Evolutionary conservation across 345 rosid species (phyloP), one percentile per base, ranked within the genome.

Genomic region (Lagerstroemia speciosa): DNA sequence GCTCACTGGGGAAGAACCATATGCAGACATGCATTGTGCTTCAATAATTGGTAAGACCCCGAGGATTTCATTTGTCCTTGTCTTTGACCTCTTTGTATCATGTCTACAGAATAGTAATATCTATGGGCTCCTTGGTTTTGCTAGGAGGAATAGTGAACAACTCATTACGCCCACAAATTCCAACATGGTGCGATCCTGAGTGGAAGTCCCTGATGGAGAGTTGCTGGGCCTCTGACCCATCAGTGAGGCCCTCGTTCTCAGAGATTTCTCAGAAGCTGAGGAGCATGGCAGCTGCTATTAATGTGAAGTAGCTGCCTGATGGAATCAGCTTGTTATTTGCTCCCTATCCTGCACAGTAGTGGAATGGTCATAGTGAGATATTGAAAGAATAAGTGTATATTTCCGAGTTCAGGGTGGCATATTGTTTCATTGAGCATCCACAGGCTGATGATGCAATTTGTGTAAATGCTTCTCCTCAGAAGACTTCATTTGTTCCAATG

Each of bases 151-250:
- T 94, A 71, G 99, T 91, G 75, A 94, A 88, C 78, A 86, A 88
- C 75, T 75, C 99, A 24, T 75, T 94, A 78, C 98, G 99, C 43
- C 99, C 99, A 22, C 82, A 87, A 75, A 85, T 87, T 70, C 99
- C 98, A 31, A 77, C 90, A 43, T 91, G 99, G 98, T 94, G 99
- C 70, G 99, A 91, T 82, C 99, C 99, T 40, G 97, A 91, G 67
- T 94, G 99, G 99, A 94, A 87, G 73, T 78, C 84, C 64, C 76
- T 94, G 79, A 91, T 94, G 99, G 93, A 84, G 80, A 84, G 87
- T 71, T 83, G 96, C 70, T 94, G 99, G 99, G 82, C 90, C 33
- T 80, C 89, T 36, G 99, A 91, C 75, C 98, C 97, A 24, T 73
- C 85, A 31, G 98, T 78, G 74, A 91, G 98, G 77, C 98, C 96